Conservation (phyloP, 345 rosid species). For the Salix exigua region DNA sequence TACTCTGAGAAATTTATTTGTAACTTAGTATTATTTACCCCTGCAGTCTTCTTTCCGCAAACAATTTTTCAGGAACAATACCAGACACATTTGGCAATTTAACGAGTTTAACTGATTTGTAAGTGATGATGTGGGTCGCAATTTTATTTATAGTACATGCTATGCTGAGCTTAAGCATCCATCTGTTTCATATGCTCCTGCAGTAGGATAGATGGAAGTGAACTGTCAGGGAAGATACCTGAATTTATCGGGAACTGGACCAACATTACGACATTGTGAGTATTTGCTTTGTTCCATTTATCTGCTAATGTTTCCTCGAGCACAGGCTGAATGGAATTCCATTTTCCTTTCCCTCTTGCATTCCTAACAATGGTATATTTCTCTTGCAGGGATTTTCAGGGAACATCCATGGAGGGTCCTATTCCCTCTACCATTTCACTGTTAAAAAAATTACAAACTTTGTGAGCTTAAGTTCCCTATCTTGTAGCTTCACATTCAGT, state of each 20-base stretch:
- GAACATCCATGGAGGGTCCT: slow-evolving; percentile 88
- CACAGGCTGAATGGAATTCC: neutral
- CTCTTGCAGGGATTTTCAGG: slow-evolving; percentile 62
- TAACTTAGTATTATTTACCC: neutral
- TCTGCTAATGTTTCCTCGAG: neutral
- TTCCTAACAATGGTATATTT: neutral
- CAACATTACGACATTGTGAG: slow-evolving; percentile 53
- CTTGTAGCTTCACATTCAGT: neutral
- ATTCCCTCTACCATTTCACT: slow-evolving; percentile 59
- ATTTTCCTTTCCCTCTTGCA: neutral
- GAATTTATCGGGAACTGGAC: slow-evolving; percentile 84
- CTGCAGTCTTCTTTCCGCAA: slow-evolving; percentile 63
- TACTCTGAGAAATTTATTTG: neutral
- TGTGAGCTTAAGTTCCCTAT: slow-evolving; percentile 48
- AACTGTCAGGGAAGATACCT: slow-evolving; percentile 70
- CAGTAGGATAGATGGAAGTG: slow-evolving; percentile 79
- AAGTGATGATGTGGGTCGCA: slow-evolving; percentile 26
- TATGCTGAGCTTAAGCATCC: neutral
- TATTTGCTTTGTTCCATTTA: slow-evolving; percentile 1
- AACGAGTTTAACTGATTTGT: slow-evolving; percentile 69
- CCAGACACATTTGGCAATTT: slow-evolving; percentile 65
- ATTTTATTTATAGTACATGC: neutral
- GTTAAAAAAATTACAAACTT: slow-evolving; percentile 39
- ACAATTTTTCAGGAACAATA: slow-evolving; percentile 66
- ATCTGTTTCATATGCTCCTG: slow-evolving; percentile 1